Evolutionary conservation across 768 basidiomycete species (phyloP).

Genomic region (Russula griseocarnosa): DNA sequence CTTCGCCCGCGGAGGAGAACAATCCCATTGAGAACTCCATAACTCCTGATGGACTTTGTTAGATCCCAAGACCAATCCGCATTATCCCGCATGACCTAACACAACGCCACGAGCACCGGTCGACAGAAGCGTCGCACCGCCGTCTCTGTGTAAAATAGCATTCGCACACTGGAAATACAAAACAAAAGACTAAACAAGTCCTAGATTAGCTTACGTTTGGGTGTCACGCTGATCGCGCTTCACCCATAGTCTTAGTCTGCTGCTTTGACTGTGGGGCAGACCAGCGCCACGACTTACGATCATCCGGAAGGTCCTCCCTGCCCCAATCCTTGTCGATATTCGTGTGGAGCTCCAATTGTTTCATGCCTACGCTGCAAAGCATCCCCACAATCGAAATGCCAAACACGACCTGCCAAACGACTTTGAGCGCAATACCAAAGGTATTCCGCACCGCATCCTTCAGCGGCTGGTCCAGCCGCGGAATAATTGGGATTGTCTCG

Average conservation of each 20-base stretch:
- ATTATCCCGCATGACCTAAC: neutral
- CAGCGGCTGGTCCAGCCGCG: neutral
- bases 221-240: neutral
- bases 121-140: neutral
- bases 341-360: constrained; percentile 32
- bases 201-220: neutral
- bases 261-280: neutral
- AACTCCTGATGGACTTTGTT: too few species aligned
- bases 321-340: constrained; percentile 36
- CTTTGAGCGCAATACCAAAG: constrained; percentile 32
- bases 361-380: constrained; percentile 32
- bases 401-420: constrained; percentile 35
- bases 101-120: neutral
- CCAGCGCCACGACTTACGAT: neutral
- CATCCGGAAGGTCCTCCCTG: constrained; percentile 17
- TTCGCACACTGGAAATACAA: neutral
- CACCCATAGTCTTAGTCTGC: neutral
- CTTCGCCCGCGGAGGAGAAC: too few species aligned
- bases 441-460: constrained; percentile 17
- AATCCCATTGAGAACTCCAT: too few species aligned
- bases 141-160: neutral
- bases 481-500: constrained; percentile 33
- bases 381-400: constrained; percentile 34
- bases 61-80: too few species aligned
- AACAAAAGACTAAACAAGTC: neutral